Base-by-base conservation (phyloP, 768 basidiomycete genomes). In the Mycena galopus region DNA sequence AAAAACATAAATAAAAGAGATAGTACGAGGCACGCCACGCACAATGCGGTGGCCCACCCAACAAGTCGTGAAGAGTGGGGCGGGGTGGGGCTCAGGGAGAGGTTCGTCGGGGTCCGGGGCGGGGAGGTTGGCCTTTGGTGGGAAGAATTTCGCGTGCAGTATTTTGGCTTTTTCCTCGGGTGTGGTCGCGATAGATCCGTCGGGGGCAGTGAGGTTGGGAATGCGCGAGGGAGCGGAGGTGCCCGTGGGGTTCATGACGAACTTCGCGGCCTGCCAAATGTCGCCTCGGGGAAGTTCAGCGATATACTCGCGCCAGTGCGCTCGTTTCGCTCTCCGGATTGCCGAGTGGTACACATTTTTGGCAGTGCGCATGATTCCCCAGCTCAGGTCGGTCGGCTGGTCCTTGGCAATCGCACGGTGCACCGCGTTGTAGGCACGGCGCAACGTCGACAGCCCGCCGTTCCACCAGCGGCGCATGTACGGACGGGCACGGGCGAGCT, bases 381-480 rank as follows among this genome's bases (percentile, higher is more conserved):
- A 59, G 33, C 58, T 59, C 11, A 33, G 58, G 16, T 59, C 11
- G 10, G 58, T 21, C 3, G 58, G 58, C 33, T 59, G 3, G 61
- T 62, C 61, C 30, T 62, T 62, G 5, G 27, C 25, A 19, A 62
- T 62, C 1, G 61, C 42, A 3, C 44, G 61, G 29, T 62, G 61
- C 12, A 21, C 44, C 16, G 42, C 42, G n/a, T 62, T 62, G 61
- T 62, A 62, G 3, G 42, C 44, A 14, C 44, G 61, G 27, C 27
- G 61, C 44, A 47, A 42, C 4, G 42, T n/a, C 8, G 60, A 14
- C 23, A 62, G 61, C 10, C 17, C 44, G 2, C 1, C 21, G 44
- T 62, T 62, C 61, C 61, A 62, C 61, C 61, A 62, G 4, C 61
- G 27, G 61, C 29, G 61, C 61, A 42, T 6, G 44, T 32, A 62